phyloP scores from a whole-genome alignment of 2,329 filamentous ascomycete species.

The Chaetomiaceae sp. region DNA sequence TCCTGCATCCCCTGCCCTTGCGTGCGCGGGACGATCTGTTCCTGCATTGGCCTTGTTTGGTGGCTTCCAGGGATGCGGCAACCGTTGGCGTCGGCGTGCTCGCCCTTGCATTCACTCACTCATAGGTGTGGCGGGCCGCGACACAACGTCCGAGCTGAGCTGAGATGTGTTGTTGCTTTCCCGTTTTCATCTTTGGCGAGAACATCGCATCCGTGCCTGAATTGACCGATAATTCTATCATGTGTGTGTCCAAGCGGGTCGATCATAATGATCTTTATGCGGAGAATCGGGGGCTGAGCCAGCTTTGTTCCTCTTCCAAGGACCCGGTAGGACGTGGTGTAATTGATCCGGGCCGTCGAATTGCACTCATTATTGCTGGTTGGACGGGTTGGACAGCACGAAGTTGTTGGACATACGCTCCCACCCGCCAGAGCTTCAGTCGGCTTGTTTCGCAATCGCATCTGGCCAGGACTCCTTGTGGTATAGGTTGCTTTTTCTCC shows the following conservation, averaged over 20 bases:
- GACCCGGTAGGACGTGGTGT: neutral
- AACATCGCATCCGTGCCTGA: neutral
- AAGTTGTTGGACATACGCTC: neutral
- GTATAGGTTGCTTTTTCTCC: too few species aligned
- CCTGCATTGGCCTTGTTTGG: conserved; percentile 8
- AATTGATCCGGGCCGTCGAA: neutral
- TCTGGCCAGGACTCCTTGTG: too few species aligned
- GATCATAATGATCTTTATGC: conserved; percentile 7
- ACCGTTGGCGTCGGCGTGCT: neutral
- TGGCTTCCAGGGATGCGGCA: neutral
- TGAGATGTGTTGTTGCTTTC: neutral
- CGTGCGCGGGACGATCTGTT: conserved; percentile 1
- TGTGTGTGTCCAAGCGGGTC: neutral
- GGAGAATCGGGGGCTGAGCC: neutral
- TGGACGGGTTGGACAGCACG: neutral
- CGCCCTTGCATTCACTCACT: conserved; percentile 4
- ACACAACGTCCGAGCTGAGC: neutral
- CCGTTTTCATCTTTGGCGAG: neutral
- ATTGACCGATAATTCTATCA: neutral
- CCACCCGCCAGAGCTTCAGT: too few species aligned
- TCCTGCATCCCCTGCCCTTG: neutral
- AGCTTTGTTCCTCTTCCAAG: conserved; percentile 1
- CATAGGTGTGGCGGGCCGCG: neutral
- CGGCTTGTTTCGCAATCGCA: too few species aligned
- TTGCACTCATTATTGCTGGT: neutral